These are phyloP conservation scores for Zymoseptoria crescenta DNA, from an alignment of 2,329 filamentous ascomycete genomes.

Conservation along the genomic window DNA sequence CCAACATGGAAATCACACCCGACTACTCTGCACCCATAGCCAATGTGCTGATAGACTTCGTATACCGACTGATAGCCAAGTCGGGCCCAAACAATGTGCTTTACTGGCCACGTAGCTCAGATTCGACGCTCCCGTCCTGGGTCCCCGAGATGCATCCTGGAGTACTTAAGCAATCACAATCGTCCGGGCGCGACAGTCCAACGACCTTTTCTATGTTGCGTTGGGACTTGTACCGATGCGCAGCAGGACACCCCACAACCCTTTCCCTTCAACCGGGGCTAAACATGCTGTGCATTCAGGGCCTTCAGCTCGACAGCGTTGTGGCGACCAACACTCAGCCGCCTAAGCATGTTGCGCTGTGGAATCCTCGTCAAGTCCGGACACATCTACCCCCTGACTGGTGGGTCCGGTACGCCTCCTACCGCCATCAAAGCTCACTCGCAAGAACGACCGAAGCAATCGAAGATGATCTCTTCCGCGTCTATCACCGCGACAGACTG, in stretches of 20 bases:
- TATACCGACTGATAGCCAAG: constrained; percentile 1
- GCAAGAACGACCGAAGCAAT: neutral
- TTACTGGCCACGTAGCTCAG: constrained; percentile 3
- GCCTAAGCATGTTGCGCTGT: neutral
- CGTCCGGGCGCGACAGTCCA: too few species aligned
- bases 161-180: neutral
- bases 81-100: neutral
- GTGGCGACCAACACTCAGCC: neutral
- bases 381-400: constrained; percentile 2
- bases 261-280: neutral
- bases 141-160: constrained; percentile 1
- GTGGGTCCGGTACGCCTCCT: neutral
- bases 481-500: constrained; percentile 1
- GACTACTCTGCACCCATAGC: constrained; percentile 3
- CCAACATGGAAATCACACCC: constrained; percentile 1
- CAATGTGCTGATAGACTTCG: constrained; percentile 1
- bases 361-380: neutral
- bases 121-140: constrained; percentile 2
- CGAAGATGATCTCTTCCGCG: neutral
- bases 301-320: constrained; percentile 2
- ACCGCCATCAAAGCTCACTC: neutral
- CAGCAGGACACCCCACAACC: neutral
- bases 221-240: neutral
- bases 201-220: too few species aligned
- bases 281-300: neutral